Evolutionary conservation across 1,284 basidiomycete genomes (phyloP).

Genomic region (Sutorius eximius): DNA sequence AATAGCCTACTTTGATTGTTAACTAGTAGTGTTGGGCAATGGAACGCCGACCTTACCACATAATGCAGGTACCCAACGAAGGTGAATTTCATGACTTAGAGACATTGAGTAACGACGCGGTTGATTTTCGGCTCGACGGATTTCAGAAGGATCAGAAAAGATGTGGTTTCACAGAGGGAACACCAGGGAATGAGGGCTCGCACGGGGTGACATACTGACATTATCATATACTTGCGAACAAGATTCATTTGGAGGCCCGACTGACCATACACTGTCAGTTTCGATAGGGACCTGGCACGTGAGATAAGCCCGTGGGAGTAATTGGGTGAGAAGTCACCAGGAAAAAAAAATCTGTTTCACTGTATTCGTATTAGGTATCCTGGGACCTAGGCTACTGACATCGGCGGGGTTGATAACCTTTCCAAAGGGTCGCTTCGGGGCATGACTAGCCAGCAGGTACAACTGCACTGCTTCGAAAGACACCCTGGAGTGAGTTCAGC

Average conservation of each 20-base stretch:
- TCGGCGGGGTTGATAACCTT: slow-evolving; percentile 22
- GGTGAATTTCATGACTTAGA: background rate
- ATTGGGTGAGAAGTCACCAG: slow-evolving; percentile 1
- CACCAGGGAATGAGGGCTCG: background rate
- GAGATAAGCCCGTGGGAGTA: background rate
- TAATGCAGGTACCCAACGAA: background rate
- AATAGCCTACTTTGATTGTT: background rate
- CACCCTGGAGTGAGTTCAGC: slow-evolving; percentile 67
- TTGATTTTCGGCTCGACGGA: background rate
- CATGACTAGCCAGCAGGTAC: slow-evolving; percentile 41
- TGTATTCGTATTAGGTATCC: slow-evolving; percentile 14
- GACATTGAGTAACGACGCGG: background rate
- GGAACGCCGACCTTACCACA: slow-evolving; percentile 6
- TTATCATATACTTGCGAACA: background rate
- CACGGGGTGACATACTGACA: background rate
- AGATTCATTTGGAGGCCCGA: slow-evolving; percentile 5
- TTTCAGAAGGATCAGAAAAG: no score
- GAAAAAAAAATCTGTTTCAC: background rate
- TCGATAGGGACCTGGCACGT: no score
- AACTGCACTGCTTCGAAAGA: slow-evolving; percentile 66
- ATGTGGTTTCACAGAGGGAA: no score
- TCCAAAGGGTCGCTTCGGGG: slow-evolving; percentile 22
- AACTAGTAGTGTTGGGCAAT: background rate
- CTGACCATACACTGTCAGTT: background rate
- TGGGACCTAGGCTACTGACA: slow-evolving; percentile 7